phyloP scores from a whole-genome alignment of 345 rosid genomes.

The Barbarea vulgaris region DNA sequence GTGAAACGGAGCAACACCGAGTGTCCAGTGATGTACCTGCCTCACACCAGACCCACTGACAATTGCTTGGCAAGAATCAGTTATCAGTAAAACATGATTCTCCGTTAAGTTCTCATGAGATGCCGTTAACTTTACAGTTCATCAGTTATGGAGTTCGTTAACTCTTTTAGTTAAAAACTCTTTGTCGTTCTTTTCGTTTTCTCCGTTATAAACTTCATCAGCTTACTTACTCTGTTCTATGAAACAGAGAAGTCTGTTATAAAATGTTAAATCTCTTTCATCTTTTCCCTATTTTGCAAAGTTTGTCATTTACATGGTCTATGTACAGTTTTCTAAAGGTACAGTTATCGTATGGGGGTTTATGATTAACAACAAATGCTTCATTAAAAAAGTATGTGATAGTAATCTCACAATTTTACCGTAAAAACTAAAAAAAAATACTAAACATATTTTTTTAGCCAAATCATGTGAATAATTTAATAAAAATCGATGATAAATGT shows the following conservation, averaged over 20 bases:
- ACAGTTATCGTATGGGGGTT: background rate
- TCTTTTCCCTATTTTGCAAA: background rate
- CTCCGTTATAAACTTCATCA: background rate
- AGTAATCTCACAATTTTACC: background rate
- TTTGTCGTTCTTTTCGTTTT: background rate
- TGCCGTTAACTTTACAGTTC: background rate
- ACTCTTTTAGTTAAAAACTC: background rate
- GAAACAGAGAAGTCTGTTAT: slow-evolving; percentile 25
- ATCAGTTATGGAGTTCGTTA: background rate
- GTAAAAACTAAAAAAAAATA: background rate
- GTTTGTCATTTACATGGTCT: background rate
- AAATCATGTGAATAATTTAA: background rate
- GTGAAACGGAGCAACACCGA: slow-evolving; percentile 35
- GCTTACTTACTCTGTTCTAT: slow-evolving; percentile 28
- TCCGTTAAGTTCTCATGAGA: background rate
- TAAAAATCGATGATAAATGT: background rate
- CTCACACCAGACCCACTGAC: slow-evolving; percentile 44
- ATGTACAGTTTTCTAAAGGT: background rate
- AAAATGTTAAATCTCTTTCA: background rate
- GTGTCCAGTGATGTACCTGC: slow-evolving; percentile 41
- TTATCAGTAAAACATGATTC: slow-evolving; percentile 23
- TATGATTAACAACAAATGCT: background rate
- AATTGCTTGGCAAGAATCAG: slow-evolving; percentile 45
- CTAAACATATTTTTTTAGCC: background rate
- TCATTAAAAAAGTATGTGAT: background rate